These are phyloP conservation scores for Alternaria triticimaculans DNA, from an alignment of 2,329 filamentous ascomycete species.

Conservation along the genomic window DNA sequence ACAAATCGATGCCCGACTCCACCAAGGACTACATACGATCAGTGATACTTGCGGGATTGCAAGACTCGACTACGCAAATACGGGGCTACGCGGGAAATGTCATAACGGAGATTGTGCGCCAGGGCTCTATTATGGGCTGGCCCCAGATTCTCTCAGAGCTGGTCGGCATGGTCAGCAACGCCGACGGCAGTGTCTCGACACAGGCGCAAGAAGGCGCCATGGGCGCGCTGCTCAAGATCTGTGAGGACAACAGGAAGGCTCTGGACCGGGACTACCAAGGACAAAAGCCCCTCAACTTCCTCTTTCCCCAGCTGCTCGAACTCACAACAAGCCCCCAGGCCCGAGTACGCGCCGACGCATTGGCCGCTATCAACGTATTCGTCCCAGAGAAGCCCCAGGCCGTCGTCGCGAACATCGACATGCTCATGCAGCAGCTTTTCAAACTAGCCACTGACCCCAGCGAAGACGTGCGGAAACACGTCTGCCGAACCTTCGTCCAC, in stretches of 20 bases:
- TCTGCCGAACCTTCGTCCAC: slow-evolving; percentile 91
- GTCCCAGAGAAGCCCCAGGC: slow-evolving; percentile 83
- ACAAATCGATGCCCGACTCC: slow-evolving; percentile 75
- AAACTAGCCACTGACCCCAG: slow-evolving; percentile 77
- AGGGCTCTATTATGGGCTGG: slow-evolving; percentile 88
- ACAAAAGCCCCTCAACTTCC: slow-evolving; percentile 83
- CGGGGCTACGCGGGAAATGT: slow-evolving; percentile 90
- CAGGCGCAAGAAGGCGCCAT: slow-evolving; percentile 91
- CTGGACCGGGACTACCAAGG: slow-evolving; percentile 88
- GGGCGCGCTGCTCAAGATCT: slow-evolving; percentile 91
- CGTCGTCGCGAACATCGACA: slow-evolving; percentile 79
- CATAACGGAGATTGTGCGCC: slow-evolving; percentile 87
- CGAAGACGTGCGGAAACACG: slow-evolving; percentile 85
- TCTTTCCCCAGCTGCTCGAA: slow-evolving; percentile 88
- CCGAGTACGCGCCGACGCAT: slow-evolving; percentile 79
- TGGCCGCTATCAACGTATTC: slow-evolving; percentile 90
- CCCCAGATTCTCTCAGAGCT: slow-evolving; percentile 87
- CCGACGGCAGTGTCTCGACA: slow-evolving; percentile 68
- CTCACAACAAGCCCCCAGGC: slow-evolving; percentile 79
- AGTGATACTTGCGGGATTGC: slow-evolving; percentile 77
- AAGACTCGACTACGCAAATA: slow-evolving; percentile 82
- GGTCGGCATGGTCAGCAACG: slow-evolving; percentile 77
- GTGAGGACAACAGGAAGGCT: slow-evolving; percentile 90
- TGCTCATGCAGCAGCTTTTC: slow-evolving; percentile 83
- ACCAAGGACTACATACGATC: slow-evolving; percentile 81